Percentiles rank a stretch among this genome's conserved stretches.
Evolutionary conservation across 1,284 basidiomycete genomes (phyloP).

Genomic region (Cutaneotrichosporon cyanovorans): DNA sequence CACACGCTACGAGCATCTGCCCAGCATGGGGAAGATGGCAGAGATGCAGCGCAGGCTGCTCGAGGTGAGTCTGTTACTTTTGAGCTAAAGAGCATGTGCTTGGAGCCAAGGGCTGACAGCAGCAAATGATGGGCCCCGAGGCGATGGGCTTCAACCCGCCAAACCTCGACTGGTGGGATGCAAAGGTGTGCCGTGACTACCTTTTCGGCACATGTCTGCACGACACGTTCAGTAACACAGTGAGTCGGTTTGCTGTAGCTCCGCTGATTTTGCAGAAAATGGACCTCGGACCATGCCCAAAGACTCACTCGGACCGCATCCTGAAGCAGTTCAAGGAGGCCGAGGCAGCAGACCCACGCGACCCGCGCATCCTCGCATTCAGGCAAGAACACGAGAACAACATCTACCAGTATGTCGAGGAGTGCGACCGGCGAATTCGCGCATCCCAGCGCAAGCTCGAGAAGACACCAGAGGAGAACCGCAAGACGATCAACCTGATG

Average conservation of each 20-base stretch:
- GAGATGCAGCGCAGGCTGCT: constrained; percentile 48
- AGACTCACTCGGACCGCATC: constrained; percentile 88
- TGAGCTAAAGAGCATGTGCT: too few relatives aligned
- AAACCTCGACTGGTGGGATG: constrained; percentile 90
- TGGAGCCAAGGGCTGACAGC: too few relatives aligned
- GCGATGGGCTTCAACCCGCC: constrained; percentile 90
- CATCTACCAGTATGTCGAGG: constrained; percentile 92
- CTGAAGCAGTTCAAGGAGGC: constrained; percentile 84
- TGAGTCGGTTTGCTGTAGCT: constrained; percentile 48
- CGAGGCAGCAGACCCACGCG: constrained; percentile 61
- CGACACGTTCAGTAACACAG: constrained; percentile 95
- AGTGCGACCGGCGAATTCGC: constrained; percentile 93
- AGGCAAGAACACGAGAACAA: constrained; percentile 92
- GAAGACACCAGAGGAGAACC: constrained; percentile 99
- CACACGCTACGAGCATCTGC: neutral
- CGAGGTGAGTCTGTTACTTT: constrained; percentile 37
- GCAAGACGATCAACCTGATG: constrained; percentile 97
- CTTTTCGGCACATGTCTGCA: constrained; percentile 97
- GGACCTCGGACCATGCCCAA: constrained; percentile 96
- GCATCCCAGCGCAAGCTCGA: constrained; percentile 89
- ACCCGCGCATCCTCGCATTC: constrained; percentile 73
- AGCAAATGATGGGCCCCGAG: constrained; percentile 99
- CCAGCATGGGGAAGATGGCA: constrained; percentile 46
- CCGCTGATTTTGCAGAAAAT: constrained; percentile 72
- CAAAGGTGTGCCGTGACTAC: constrained; percentile 99